A percentile compares a stretch with the other conserved stretches of the same genome.
Evolutionary conservation across 108 stramenopile genomes (phyloP).

Genomic region (Pseudonitzschia pungens): DNA sequence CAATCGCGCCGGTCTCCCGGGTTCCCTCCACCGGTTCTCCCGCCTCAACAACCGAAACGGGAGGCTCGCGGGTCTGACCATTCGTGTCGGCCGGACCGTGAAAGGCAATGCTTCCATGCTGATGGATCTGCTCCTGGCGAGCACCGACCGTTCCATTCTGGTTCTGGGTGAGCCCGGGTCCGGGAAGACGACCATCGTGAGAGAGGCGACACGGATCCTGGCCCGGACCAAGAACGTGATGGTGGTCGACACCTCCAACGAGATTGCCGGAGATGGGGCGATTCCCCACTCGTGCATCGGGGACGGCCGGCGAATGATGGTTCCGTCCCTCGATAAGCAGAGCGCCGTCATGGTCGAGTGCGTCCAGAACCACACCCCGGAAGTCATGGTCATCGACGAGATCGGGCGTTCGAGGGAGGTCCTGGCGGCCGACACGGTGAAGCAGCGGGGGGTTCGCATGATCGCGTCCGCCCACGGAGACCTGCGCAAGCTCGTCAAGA

Average conservation of each 20-base stretch:
- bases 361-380: conserved; percentile 71
- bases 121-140: conserved; percentile 40
- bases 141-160: conserved; percentile 24
- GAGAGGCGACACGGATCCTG: conserved; percentile 45
- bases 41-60: conserved; percentile 27
- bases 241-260: conserved; percentile 65
- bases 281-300: conserved; percentile 61
- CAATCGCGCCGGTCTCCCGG: conserved; percentile 35
- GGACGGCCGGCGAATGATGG: conserved; percentile 60
- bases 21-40: conserved; percentile 41
- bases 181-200: conserved; percentile 43
- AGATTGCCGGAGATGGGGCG: conserved; percentile 65
- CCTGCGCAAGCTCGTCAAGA: conserved; percentile 46
- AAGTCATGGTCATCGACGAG: conserved; percentile 68
- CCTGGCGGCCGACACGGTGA: conserved; percentile 48
- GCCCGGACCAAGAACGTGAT: conserved; percentile 38
- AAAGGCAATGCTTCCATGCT: conserved; percentile 48
- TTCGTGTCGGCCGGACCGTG: conserved; percentile 50
- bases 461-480: conserved; percentile 73
- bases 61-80: conserved; percentile 44
- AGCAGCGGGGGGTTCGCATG: conserved; percentile 60
- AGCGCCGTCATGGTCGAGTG: conserved; percentile 62
- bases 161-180: conserved; percentile 42
- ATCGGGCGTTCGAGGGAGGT: conserved; percentile 53
- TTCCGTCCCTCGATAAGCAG: conserved; percentile 43